Evolutionary conservation across 805 yeast genomes (phyloP).

Genomic region (Blastobotrys parvus): DNA sequence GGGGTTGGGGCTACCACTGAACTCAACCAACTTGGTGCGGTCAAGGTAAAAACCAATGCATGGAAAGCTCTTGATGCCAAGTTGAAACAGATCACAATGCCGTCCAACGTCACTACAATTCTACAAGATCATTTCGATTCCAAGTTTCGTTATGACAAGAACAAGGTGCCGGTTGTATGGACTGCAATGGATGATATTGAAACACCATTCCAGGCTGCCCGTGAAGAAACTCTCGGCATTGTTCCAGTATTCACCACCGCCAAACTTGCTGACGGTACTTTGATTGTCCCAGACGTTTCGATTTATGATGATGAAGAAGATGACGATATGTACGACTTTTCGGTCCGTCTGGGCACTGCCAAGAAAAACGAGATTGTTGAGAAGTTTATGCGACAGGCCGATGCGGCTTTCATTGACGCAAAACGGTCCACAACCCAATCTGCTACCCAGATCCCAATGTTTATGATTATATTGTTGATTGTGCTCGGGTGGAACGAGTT

Average conservation of each 20-base stretch:
- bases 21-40: conserved; percentile 35
- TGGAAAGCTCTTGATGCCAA: conserved; percentile 60
- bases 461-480: conserved; percentile 62
- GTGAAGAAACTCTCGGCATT: conserved; percentile 44
- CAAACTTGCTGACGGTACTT: conserved; percentile 37
- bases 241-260: conserved; percentile 58
- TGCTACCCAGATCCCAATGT: conserved; percentile 73
- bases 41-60: conserved; percentile 42
- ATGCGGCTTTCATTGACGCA: conserved; percentile 76
- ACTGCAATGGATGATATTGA: conserved; percentile 68
- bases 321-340: conserved; percentile 35
- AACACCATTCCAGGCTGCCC: conserved; percentile 50
- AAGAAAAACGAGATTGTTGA: conserved; percentile 50
- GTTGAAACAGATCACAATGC: conserved; percentile 53
- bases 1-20: conserved; percentile 48
- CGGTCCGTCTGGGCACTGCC: conserved; percentile 46
- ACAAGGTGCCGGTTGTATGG: conserved; percentile 79
- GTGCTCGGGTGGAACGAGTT: conserved; percentile 95
- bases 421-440: conserved; percentile 77
- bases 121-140: conserved; percentile 78
- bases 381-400: conserved; percentile 66
- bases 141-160: conserved; percentile 69
- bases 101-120: conserved; percentile 55
- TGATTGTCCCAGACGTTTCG: conserved; percentile 52
- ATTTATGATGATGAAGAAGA: conserved; percentile 33